A percentile compares a stretch with the other conserved stretches of the same genome.
These are phyloP conservation scores for Calonectria multiphialidica DNA, from an alignment of 2,329 filamentous ascomycete species.

Conservation along the genomic window DNA sequence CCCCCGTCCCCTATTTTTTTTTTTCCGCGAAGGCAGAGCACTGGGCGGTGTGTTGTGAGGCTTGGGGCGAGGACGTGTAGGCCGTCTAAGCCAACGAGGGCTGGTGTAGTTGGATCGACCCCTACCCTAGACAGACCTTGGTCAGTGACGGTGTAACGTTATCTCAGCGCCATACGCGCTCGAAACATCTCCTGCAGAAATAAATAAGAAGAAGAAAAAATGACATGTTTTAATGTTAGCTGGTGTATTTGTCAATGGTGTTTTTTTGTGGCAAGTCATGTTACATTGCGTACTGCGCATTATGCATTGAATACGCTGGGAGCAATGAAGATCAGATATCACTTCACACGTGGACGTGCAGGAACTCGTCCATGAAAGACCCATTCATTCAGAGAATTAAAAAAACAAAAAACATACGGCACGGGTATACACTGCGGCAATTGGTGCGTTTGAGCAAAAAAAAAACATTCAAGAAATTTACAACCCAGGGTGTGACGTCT, in stretches of 20 bases:
- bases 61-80: slow-evolving; percentile 1
- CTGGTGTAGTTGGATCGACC: background rate
- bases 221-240: background rate
- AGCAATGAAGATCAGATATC: background rate
- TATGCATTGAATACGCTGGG: background rate
- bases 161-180: background rate
- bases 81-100: slow-evolving; percentile 11
- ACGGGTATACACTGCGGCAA: background rate
- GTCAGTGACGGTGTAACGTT: background rate
- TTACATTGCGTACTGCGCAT: background rate
- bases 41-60: slow-evolving; percentile 14
- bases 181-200: background rate
- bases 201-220: no score
- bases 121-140: slow-evolving; percentile 5
- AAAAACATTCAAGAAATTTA: slow-evolving; percentile 30
- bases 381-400: slow-evolving; percentile 1
- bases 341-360: background rate
- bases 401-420: background rate
- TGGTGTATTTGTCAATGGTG: background rate
- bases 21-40: no score
- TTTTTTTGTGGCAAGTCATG: background rate
- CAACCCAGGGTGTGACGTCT: slow-evolving; percentile 9
- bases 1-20: no score
- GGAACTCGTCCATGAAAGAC: slow-evolving; percentile 1
- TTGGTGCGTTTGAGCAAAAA: slow-evolving; percentile 20